These are phyloP conservation scores for Picea engelmannii DNA, from an alignment of 83 land plant genomes.

Conservation along the genomic window DNA sequence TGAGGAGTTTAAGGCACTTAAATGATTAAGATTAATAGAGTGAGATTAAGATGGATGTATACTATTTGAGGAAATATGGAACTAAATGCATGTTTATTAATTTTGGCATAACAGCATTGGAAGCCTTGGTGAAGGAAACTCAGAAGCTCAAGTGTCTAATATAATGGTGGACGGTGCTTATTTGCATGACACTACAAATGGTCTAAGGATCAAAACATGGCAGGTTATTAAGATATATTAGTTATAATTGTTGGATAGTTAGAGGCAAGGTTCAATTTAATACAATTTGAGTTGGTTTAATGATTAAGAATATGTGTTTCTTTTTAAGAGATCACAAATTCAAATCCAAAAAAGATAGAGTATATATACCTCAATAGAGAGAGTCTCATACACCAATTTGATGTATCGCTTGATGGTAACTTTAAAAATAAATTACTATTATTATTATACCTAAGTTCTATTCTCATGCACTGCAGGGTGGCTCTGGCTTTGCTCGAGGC, in stretches of 20 bases:
- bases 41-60: too few species aligned
- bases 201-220: slow-evolving; percentile 81
- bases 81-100: not conserved
- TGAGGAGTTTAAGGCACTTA: too few species aligned
- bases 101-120: slow-evolving; percentile 56
- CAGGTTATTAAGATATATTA: slow-evolving; percentile 31
- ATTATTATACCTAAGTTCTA: not conserved
- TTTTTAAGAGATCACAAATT: too few species aligned
- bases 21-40: too few species aligned
- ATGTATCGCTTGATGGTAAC: too few species aligned
- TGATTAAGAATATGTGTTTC: too few species aligned
- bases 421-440: too few species aligned
- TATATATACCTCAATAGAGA: too few species aligned
- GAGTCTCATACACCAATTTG: too few species aligned
- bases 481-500: slow-evolving; percentile 50
- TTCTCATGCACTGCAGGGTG: slow-evolving; percentile 46
- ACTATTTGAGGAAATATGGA: not conserved
- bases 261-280: not conserved
- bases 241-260: not conserved
- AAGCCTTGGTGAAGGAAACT: slow-evolving; percentile 53
- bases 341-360: too few species aligned
- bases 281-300: not conserved
- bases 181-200: slow-evolving; percentile 58
- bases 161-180: slow-evolving; percentile 45
- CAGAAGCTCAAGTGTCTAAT: slow-evolving; percentile 53